Evolutionary conservation across 805 yeast genomes (phyloP).

Genomic region (Kodamaea leandrae): DNA sequence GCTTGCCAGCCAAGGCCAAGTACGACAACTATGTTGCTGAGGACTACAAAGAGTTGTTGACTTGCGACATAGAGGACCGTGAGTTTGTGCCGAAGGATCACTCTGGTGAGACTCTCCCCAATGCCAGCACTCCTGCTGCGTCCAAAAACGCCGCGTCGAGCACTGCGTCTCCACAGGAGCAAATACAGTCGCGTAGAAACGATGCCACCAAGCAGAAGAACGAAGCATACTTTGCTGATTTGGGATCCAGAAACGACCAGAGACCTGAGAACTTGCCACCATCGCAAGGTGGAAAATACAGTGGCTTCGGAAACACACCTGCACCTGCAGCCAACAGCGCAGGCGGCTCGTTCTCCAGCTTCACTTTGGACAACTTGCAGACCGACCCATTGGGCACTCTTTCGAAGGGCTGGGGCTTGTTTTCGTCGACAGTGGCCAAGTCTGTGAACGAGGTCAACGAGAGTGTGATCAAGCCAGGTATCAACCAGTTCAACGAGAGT

Average conservation of each 20-base stretch:
- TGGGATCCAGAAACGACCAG: constrained; percentile 68
- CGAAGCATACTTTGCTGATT: constrained; percentile 76
- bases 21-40: constrained; percentile 91
- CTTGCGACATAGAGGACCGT: constrained; percentile 70
- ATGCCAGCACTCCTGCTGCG: constrained; percentile 9
- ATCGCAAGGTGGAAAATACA: constrained; percentile 88
- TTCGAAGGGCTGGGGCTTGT: constrained; percentile 90
- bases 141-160: constrained; percentile 14
- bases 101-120: constrained; percentile 42
- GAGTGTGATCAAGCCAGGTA: constrained; percentile 85
- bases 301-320: constrained; percentile 87
- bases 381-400: constrained; percentile 89
- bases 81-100: constrained; percentile 69
- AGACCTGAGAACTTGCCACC: constrained; percentile 85
- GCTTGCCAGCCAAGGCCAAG: constrained; percentile 66
- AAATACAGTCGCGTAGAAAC: constrained; percentile 39
- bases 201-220: constrained; percentile 53
- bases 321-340: constrained; percentile 33
- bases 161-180: constrained; percentile 24
- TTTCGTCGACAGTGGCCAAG: constrained; percentile 80
- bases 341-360: constrained; percentile 49
- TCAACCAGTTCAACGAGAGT: constrained; percentile 70
- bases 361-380: constrained; percentile 69
- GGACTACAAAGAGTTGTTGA: constrained; percentile 82
- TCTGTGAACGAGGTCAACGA: constrained; percentile 85